Evolutionary conservation across 768 basidiomycete species (phyloP).

Genomic region (Boletus patriciae): DNA sequence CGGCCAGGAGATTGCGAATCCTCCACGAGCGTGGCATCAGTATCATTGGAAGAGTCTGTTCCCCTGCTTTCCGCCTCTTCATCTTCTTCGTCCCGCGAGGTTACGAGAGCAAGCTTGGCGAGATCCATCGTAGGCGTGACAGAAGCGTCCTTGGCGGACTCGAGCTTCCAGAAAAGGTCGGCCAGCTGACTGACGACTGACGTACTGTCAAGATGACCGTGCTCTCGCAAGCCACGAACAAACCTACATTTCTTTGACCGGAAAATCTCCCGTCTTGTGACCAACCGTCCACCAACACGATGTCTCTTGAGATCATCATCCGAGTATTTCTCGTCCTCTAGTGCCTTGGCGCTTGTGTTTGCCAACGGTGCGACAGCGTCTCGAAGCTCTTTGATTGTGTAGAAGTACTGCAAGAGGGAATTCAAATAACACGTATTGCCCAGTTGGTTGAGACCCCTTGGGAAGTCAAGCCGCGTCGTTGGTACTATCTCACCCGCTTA

Average conservation of each 20-base stretch:
- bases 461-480: constrained; percentile 62
- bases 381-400: constrained; percentile 89
- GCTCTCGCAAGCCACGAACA: background rate
- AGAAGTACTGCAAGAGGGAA: constrained; percentile 83
- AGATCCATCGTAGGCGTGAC: constrained; percentile 85
- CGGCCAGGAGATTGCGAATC: constrained; percentile 47
- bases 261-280: constrained; percentile 77
- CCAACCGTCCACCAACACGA: constrained; percentile 83
- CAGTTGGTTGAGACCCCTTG: constrained; percentile 84
- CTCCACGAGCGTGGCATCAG: constrained; percentile 86
- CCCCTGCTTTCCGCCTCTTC: constrained; percentile 71
- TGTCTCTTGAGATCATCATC: constrained; percentile 82
- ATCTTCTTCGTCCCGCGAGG: constrained; percentile 87
- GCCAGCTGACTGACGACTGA: constrained; percentile 81
- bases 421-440: constrained; percentile 90
- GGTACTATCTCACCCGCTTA: constrained; percentile 65
- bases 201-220: constrained; percentile 11
- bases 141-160: constrained; percentile 60
- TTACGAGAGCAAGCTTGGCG: constrained; percentile 88
- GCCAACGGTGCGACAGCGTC: constrained; percentile 67
- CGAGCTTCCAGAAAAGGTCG: constrained; percentile 74
- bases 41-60: constrained; percentile 82
- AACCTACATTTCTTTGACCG: constrained; percentile 81
- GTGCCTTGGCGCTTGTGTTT: constrained; percentile 49
- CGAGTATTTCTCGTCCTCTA: constrained; percentile 69